Percentiles rank a stretch among this genome's conserved stretches.
Evolutionary conservation across 768 basidiomycete genomes (phyloP).

Genomic region (Serendipita vermifera): DNA sequence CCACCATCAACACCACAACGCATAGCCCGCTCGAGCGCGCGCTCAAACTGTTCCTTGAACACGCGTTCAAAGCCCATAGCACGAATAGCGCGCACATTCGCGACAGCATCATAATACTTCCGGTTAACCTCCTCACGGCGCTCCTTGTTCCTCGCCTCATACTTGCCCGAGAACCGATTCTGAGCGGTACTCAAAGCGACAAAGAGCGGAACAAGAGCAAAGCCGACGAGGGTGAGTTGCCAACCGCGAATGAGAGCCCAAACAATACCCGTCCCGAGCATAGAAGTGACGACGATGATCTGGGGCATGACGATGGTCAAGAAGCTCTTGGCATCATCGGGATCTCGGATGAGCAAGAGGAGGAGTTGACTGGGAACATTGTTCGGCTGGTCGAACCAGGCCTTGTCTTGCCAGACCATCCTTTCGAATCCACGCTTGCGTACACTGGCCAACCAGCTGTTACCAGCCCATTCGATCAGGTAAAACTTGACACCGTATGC

Average conservation of each 20-base stretch:
- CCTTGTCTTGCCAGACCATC: conserved; percentile 68
- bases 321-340: conserved; percentile 72
- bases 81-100: conserved; percentile 76
- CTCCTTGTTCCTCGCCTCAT: conserved; percentile 69
- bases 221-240: conserved; percentile 83
- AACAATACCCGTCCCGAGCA: conserved; percentile 70
- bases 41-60: conserved; percentile 57
- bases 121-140: conserved; percentile 76
- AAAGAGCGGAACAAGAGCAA: conserved; percentile 80
- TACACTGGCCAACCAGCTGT: conserved; percentile 59
- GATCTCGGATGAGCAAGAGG: conserved; percentile 74
- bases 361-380: conserved; percentile 50
- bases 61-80: conserved; percentile 71
- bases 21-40: conserved; percentile 46
- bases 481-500: conserved; percentile 66
- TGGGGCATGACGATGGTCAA: conserved; percentile 63
- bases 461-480: conserved; percentile 60
- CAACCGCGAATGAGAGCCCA: conserved; percentile 87
- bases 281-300: conserved; percentile 55
- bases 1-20: conserved; percentile 63
- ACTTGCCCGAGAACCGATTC: conserved; percentile 52
- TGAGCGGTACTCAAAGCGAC: conserved; percentile 61
- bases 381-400: conserved; percentile 65
- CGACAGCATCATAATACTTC: conserved; percentile 72
- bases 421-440: conserved; percentile 42